A percentile compares a stretch with the other conserved stretches of the same genome.
phyloP scores from a whole-genome alignment of 805 yeast species.

The Cephaloascus albidus region DNA sequence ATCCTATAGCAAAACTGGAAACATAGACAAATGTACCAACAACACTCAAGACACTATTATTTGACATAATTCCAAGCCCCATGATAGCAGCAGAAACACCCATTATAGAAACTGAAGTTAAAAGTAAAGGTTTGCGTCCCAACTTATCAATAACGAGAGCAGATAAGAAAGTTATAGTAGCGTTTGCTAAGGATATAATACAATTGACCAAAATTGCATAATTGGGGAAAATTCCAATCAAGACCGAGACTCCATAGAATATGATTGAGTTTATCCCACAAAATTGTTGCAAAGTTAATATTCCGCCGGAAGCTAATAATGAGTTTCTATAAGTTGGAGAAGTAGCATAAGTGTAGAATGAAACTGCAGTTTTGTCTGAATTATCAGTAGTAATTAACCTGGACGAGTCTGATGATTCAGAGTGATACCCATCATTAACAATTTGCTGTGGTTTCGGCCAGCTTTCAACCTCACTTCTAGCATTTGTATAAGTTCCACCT shows the following conservation, averaged over 20 bases:
- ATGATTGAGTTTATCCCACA: constrained; percentile 90
- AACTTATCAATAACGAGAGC: constrained; percentile 67
- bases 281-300: constrained; percentile 81
- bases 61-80: constrained; percentile 51
- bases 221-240: constrained; percentile 63
- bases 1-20: constrained; percentile 79
- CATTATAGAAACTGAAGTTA: constrained; percentile 63
- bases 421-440: too few species aligned
- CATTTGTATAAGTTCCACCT: constrained; percentile 25
- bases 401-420: constrained; percentile 8
- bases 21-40: constrained; percentile 65
- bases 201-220: constrained; percentile 68
- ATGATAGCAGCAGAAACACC: constrained; percentile 53
- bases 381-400: constrained; percentile 9
- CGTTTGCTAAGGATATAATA: constrained; percentile 65
- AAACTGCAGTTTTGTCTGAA: constrained; percentile 11
- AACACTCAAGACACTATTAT: constrained; percentile 41
- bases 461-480: constrained; percentile 25
- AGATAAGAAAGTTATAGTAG: constrained; percentile 61
- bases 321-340: constrained; percentile 46
- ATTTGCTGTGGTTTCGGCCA: constrained; percentile 14
- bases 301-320: constrained; percentile 55
- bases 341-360: constrained; percentile 36
- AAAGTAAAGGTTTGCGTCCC: constrained; percentile 69
- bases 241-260: constrained; percentile 84